These are phyloP conservation scores for Claviceps humidiphila DNA, from an alignment of 2,329 filamentous ascomycete species.

Conservation along the genomic window DNA sequence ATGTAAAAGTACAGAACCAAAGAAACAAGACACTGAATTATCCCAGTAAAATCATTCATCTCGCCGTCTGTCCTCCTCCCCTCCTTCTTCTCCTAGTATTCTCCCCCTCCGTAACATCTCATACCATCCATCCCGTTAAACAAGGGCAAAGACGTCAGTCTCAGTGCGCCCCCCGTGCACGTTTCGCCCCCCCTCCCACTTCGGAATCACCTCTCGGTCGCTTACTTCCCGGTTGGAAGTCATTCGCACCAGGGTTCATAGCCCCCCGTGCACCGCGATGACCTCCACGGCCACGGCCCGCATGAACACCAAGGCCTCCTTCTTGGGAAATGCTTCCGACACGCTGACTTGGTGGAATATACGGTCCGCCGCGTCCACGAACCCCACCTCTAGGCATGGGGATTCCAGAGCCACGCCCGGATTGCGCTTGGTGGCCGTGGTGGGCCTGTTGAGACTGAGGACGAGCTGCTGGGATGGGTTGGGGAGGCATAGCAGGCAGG, in stretches of 20 bases:
- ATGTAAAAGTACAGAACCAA: not conserved
- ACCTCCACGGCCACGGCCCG: slow-evolving; percentile 28
- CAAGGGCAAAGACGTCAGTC: not conserved
- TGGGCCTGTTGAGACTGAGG: slow-evolving; percentile 4
- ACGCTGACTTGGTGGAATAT: slow-evolving; percentile 25
- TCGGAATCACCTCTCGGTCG: slow-evolving; percentile 41
- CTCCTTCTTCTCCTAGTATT: not conserved
- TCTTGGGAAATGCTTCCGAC: slow-evolving; percentile 22
- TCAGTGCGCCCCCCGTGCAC: slow-evolving; percentile 27
- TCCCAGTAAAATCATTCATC: too few species aligned
- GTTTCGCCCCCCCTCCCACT: slow-evolving; percentile 27
- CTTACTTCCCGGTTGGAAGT: slow-evolving; percentile 46
- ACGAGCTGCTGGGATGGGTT: too few species aligned
- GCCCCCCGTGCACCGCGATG: slow-evolving; percentile 25
- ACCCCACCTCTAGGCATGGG: slow-evolving; percentile 29
- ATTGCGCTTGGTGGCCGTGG: slow-evolving; percentile 10
- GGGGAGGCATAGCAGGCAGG: too few species aligned
- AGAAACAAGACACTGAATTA: not conserved
- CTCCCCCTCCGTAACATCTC: not conserved
- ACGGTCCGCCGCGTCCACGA: slow-evolving; percentile 24
- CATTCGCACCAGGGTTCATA: slow-evolving; percentile 38
- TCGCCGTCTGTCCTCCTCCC: not conserved
- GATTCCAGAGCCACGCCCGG: slow-evolving; percentile 20
- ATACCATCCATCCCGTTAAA: not conserved
- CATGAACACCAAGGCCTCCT: slow-evolving; percentile 15